These are phyloP conservation scores for Globisporangium iwayamae DNA, from an alignment of 352 stramenopile species.

Conservation along the genomic window DNA sequence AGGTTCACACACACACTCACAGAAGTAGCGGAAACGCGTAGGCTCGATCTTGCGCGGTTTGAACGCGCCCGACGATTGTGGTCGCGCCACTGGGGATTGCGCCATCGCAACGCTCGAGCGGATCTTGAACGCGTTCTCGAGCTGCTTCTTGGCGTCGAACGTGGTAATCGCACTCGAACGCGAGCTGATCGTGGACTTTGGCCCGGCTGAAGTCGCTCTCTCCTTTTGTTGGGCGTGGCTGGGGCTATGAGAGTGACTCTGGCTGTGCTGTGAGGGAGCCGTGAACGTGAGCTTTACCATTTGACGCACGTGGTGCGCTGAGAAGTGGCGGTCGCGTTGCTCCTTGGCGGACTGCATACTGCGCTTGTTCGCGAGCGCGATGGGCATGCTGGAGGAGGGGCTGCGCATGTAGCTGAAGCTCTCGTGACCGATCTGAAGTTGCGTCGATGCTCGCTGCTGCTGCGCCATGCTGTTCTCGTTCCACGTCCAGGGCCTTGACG, in stretches of 20 bases:
- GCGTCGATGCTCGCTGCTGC: constrained; percentile 4
- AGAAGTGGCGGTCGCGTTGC: constrained; percentile 20
- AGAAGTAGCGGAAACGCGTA: constrained; percentile 83
- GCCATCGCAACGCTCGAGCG: constrained; percentile 9
- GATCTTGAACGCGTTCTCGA: constrained; percentile 26
- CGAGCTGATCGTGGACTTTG: constrained; percentile 28
- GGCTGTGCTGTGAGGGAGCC: background rate
- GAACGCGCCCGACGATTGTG: constrained; percentile 54
- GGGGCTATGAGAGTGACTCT: background rate
- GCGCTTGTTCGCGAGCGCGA: constrained; percentile 28
- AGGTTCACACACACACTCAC: constrained; percentile 26
- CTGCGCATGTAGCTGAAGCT: constrained; percentile 18
- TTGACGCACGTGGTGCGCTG: constrained; percentile 49
- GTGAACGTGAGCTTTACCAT: constrained; percentile 37
- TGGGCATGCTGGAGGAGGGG: constrained; percentile 26
- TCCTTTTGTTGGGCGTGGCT: background rate
- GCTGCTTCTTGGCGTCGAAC: constrained; percentile 26
- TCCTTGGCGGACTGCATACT: constrained; percentile 35
- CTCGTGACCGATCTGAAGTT: constrained; percentile 26
- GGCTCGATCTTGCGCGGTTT: constrained; percentile 62
- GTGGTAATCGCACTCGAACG: constrained; percentile 23
- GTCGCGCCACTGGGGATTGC: constrained; percentile 24
- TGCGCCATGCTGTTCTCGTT: constrained; percentile 5
- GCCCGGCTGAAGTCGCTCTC: background rate
- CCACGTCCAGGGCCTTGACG: too few relatives aligned